These are phyloP conservation scores for Rhodotorula sp. DNA, from an alignment of 1,284 basidiomycete species.

Conservation along the genomic window DNA sequence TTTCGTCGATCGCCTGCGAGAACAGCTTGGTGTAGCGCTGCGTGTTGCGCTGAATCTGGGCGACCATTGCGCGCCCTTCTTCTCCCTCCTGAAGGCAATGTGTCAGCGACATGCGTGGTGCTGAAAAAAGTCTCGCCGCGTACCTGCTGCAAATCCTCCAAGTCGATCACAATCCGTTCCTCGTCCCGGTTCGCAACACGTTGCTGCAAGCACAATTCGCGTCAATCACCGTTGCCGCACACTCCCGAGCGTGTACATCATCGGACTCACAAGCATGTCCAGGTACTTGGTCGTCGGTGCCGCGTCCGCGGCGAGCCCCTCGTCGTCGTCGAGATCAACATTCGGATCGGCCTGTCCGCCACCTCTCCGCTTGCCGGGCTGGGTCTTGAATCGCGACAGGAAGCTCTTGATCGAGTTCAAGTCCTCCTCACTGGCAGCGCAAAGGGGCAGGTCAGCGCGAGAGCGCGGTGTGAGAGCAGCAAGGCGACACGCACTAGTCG, in stretches of 20 bases:
- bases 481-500: slow-evolving; percentile 52
- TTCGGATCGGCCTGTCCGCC: slow-evolving; percentile 57
- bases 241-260: background rate
- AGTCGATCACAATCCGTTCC: slow-evolving; percentile 59
- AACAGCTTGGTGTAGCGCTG: slow-evolving; percentile 89
- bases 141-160: slow-evolving; percentile 50
- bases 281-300: slow-evolving; percentile 70
- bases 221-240: background rate
- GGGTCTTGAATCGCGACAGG: slow-evolving; percentile 59
- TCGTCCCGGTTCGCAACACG: slow-evolving; percentile 88
- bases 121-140: background rate
- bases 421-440: slow-evolving; percentile 54
- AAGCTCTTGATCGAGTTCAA: slow-evolving; percentile 66
- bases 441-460: slow-evolving; percentile 4
- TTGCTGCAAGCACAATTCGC: slow-evolving; percentile 60
- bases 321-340: slow-evolving; percentile 60
- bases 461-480: slow-evolving; percentile 14
- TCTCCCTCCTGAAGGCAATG: slow-evolving; percentile 63
- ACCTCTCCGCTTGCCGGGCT: slow-evolving; percentile 35
- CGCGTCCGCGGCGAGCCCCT: slow-evolving; percentile 51
- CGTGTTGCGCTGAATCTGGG: slow-evolving; percentile 76
- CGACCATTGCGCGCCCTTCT: slow-evolving; percentile 61
- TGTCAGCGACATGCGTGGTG: background rate
- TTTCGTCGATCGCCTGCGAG: slow-evolving; percentile 81
- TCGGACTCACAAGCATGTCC: slow-evolving; percentile 69